Evolutionary conservation across 495 filamentous ascomycete species (phyloP).

Genomic region (Lasiosphaeria miniovina): DNA sequence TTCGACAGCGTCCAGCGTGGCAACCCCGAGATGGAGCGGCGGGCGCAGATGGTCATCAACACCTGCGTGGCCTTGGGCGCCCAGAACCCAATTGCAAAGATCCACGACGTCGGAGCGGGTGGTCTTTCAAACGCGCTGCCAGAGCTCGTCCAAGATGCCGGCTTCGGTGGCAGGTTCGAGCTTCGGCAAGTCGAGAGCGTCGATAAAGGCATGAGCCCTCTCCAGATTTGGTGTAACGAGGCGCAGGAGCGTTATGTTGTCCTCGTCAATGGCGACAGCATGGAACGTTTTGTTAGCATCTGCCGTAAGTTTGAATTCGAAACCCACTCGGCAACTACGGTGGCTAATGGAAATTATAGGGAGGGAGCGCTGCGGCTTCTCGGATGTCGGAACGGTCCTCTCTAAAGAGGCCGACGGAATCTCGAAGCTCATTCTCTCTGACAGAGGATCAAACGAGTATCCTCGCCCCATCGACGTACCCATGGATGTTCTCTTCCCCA

Average conservation of each 20-base stretch:
- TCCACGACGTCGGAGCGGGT: conserved; percentile 95
- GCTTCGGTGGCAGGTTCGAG: conserved; percentile 84
- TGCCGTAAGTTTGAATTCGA: conserved; percentile 49
- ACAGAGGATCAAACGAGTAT: conserved; percentile 73
- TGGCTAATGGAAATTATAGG: conserved; percentile 22
- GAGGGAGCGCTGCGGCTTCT: conserved; percentile 90
- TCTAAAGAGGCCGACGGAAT: conserved; percentile 59
- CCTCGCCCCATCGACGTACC: conserved; percentile 85
- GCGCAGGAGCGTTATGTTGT: conserved; percentile 95
- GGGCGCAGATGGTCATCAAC: conserved; percentile 96
- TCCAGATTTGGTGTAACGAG: conserved; percentile 97
- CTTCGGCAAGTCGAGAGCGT: conserved; percentile 87
- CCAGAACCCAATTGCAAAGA: conserved; percentile 86
- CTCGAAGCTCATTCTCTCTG: conserved; percentile 72
- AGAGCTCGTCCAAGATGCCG: conserved; percentile 88
- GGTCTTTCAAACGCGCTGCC: conserved; percentile 86
- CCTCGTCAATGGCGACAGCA: conserved; percentile 69
- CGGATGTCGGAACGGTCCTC: conserved; percentile 79
- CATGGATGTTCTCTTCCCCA: conserved; percentile 88
- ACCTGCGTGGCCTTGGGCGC: conserved; percentile 79
- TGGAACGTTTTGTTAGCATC: conserved; percentile 82
- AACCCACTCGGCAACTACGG: background rate
- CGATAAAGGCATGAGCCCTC: conserved; percentile 85
- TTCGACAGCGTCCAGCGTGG: conserved; percentile 94
- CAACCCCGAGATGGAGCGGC: conserved; percentile 91